Percentiles rank a stretch among this genome's conserved stretches.
Conservation (phyloP, 805 yeast species). For the Hanseniaspora nectarophila region DNA sequence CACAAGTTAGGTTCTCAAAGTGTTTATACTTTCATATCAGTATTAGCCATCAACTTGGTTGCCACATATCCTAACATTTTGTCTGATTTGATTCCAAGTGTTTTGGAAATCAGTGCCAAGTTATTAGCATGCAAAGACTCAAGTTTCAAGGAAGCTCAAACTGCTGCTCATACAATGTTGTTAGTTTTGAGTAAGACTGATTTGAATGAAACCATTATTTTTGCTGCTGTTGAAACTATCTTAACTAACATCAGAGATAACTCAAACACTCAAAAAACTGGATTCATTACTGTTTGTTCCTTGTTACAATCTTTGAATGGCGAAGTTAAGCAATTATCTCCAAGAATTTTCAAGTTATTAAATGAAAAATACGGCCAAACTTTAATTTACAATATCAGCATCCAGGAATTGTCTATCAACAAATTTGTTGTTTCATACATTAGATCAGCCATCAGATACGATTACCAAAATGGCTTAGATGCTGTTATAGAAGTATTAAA, state of each 20-base stretch:
- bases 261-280: conserved; percentile 32
- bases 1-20: conserved; percentile 27
- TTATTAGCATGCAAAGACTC: conserved; percentile 35
- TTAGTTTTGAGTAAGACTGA: conserved; percentile 47
- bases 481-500: conserved; percentile 31
- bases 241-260: conserved; percentile 34
- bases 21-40: conserved; percentile 36
- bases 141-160: conserved; percentile 47
- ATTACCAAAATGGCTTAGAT: conserved; percentile 29
- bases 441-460: conserved; percentile 35
- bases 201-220: conserved; percentile 35
- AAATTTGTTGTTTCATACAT: conserved; percentile 36
- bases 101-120: conserved; percentile 48
- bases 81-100: conserved; percentile 38
- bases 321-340: conserved; percentile 33
- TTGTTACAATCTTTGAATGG: conserved; percentile 38
- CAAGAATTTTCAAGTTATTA: conserved; percentile 29
- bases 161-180: conserved; percentile 72
- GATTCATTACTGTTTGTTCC: conserved; percentile 38
- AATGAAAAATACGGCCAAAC: conserved; percentile 21
- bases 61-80: conserved; percentile 35
- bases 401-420: conserved; percentile 27
- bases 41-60: conserved; percentile 46
- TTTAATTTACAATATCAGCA: conserved; percentile 17
- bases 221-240: conserved; percentile 53